phyloP scores from a whole-genome alignment of 495 filamentous ascomycete species.

The Trichoderma parareesei region DNA sequence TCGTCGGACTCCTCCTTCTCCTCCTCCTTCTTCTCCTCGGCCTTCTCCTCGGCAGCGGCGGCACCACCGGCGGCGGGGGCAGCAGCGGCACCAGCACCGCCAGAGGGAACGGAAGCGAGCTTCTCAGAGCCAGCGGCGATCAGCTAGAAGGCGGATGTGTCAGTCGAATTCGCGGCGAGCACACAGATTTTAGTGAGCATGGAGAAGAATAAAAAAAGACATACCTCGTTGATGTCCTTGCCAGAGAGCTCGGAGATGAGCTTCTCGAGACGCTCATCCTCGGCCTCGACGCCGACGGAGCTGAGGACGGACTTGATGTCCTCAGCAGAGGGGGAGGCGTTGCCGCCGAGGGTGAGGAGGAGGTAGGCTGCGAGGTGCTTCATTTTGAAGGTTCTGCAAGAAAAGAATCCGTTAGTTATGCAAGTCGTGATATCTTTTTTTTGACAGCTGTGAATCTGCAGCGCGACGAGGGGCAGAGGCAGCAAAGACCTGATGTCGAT shows the following conservation, averaged over 20 bases:
- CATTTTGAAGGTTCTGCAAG: conserved; percentile 60
- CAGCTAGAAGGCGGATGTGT: conserved; percentile 48
- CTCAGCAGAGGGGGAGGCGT: conserved; percentile 73
- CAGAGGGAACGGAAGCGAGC: conserved; percentile 95
- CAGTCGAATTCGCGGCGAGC: neutral
- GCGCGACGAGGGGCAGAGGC: neutral
- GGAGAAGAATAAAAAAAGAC: conserved; percentile 21
- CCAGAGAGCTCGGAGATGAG: conserved; percentile 88
- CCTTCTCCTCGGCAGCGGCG: conserved; percentile 60
- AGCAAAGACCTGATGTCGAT: neutral
- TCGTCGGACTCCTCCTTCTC: conserved; percentile 90
- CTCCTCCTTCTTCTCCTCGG: conserved; percentile 69
- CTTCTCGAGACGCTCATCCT: conserved; percentile 73
- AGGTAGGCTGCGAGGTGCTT: conserved; percentile 99
- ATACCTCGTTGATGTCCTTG: conserved; percentile 95
- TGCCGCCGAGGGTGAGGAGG: conserved; percentile 89
- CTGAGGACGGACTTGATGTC: conserved; percentile 89
- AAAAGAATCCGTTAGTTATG: conserved; percentile 10
- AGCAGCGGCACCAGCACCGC: conserved; percentile 66
- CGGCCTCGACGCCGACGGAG: conserved; percentile 93
- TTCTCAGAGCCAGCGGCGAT: conserved; percentile 85
- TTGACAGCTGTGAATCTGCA: conserved; percentile 6
- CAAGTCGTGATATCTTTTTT: neutral
- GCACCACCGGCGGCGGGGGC: conserved; percentile 56
- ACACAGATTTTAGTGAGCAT: neutral